Evolutionary conservation across 202 grass and related monocot genomes (phyloP), one percentile per base, ranked within the genome.

Genomic region (Hordeum pubiflorum): DNA sequence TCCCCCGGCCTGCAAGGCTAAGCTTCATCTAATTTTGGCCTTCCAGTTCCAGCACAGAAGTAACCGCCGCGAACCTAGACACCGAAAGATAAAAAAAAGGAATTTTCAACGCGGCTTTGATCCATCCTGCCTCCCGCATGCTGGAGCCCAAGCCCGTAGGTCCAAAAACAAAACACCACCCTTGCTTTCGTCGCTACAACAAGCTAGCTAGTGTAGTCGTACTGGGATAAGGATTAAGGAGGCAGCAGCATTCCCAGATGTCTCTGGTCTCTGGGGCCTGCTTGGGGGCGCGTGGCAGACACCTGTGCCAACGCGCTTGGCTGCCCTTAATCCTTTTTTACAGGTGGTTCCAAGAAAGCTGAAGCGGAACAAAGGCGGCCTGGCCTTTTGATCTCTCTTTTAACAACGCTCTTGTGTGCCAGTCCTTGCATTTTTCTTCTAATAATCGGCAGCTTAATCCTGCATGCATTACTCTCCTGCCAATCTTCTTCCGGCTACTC

Each of bases 231-330:
- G 43, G 43, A 34, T 34, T 21, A 50, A 74, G 58, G 58, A 59
- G 57, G 78, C 79, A 41, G 67, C 59, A 67, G 83, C 79, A 79
- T 68, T 81, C 41, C 83, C 29, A 50, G 37, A 74, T 40, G 58
- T 32, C 24, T 38, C 27, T 46, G 81, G 58, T 32, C 24, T 38
- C 27, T 46, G 81, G 60, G 67, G 69, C 36, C 58, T 85, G 78
- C 63, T 79, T 39, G 71, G 34, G 69, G 64, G 18, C 62, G 86
- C 86, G 76, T 80, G 86, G 77, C 56, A 71, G 13, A 44, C 59
- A 43, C 15, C 58, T 55, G 78, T 11, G 37, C 69, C 24, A 85
- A 72, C 68, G 82, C 72, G 64, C 27, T 48, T 50, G 46, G 46
- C 6, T 50, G 46, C 46, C 41, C 3, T 44, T 0, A 7, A 2